Percentiles rank a stretch among this genome's conserved stretches.
These are phyloP conservation scores for Microcyclosporella mali DNA, from an alignment of 2,329 filamentous ascomycete genomes.

Conservation along the genomic window DNA sequence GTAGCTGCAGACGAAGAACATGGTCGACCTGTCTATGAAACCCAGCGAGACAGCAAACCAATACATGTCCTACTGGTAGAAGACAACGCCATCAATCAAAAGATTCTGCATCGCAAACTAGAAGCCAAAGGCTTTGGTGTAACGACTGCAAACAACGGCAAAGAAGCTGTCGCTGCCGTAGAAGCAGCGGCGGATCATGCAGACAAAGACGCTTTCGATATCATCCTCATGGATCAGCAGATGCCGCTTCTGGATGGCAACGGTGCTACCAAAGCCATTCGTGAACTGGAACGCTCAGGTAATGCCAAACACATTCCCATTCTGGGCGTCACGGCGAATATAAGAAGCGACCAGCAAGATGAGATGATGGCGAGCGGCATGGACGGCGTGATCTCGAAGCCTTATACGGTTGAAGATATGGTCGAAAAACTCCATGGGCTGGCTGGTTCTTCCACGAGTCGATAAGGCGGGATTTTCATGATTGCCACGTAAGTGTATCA, in stretches of 20 bases:
- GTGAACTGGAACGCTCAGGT: conserved; percentile 20
- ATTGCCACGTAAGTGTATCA: too few species aligned
- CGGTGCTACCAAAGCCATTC: conserved; percentile 24
- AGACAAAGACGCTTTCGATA: conserved; percentile 22
- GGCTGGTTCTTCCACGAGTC: not conserved
- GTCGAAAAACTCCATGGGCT: conserved; percentile 14
- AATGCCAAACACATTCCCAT: conserved; percentile 23
- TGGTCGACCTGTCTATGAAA: too few species aligned
- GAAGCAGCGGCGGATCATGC: conserved; percentile 14
- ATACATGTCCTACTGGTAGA: conserved; percentile 24
- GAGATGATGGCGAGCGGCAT: conserved; percentile 30
- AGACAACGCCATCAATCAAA: conserved; percentile 31
- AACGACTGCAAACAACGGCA: conserved; percentile 30
- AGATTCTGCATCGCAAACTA: conserved; percentile 26
- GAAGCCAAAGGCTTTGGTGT: conserved; percentile 25
- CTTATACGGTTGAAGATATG: conserved; percentile 31
- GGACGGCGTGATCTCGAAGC: conserved; percentile 30
- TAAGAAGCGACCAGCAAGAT: conserved; percentile 28
- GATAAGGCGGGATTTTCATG: not conserved
- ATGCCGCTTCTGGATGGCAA: conserved; percentile 29
- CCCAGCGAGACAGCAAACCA: too few species aligned
- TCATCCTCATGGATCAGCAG: conserved; percentile 32
- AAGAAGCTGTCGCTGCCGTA: conserved; percentile 27
- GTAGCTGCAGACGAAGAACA: too few species aligned
- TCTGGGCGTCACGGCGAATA: conserved; percentile 32